Conservation (phyloP, 1,139 yeast genomes). For the Pichia sp. region DNA sequence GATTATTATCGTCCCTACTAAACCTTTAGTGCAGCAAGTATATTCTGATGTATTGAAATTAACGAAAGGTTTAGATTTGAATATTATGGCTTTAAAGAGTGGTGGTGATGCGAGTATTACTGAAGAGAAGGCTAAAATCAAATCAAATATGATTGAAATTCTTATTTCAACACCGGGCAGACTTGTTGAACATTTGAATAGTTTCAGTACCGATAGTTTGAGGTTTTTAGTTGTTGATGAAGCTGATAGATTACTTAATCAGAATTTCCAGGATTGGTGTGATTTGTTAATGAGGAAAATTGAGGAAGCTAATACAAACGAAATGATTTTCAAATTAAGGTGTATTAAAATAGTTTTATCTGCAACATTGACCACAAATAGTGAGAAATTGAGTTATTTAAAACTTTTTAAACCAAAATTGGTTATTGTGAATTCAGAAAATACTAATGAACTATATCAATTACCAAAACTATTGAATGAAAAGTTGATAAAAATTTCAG, state of each 20-base stretch:
- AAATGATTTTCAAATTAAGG: conserved; percentile 28
- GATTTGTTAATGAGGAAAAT: conserved; percentile 50
- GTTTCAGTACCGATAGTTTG: conserved; percentile 40
- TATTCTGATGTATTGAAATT: conserved; percentile 52
- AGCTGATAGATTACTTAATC: conserved; percentile 87
- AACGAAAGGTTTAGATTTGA: conserved; percentile 60
- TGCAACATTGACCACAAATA: conserved; percentile 91
- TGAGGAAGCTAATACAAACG: conserved; percentile 30
- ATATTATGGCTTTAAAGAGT: conserved; percentile 47
- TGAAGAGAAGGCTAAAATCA: conserved; percentile 55
- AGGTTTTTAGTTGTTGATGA: conserved; percentile 82
- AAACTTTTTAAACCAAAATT: conserved; percentile 64
- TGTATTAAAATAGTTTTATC: conserved; percentile 68
- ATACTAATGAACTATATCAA: conserved; percentile 43
- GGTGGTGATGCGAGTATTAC: conserved; percentile 50
- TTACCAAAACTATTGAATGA: conserved; percentile 54
- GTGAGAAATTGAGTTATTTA: conserved; percentile 72
- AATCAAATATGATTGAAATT: conserved; percentile 60
- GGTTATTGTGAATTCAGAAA: conserved; percentile 53
- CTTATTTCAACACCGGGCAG: conserved; percentile 89
- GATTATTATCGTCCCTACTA: conserved; percentile 80
- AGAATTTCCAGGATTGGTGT: conserved; percentile 92
- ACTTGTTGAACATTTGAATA: conserved; percentile 73
- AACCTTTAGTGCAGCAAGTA: conserved; percentile 80
- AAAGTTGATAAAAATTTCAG: conserved; percentile 41